Conservation (phyloP, 2,329 filamentous ascomycete species). For the Colletotrichum chrysophilum region DNA sequence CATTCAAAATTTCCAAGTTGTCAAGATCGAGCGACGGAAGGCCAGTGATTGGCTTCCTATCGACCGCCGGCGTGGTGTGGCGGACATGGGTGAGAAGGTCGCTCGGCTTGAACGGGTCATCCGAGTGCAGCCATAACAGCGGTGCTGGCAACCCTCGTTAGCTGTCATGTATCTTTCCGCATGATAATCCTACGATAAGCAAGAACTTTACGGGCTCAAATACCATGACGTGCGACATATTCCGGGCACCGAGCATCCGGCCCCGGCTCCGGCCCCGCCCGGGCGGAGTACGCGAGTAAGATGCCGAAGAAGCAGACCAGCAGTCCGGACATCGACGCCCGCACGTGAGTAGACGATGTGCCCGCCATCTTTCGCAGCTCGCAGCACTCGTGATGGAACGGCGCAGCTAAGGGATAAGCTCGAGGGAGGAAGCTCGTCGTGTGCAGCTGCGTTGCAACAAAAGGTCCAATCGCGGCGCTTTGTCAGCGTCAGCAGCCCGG, state of each 20-base stretch:
- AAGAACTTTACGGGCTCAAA: neutral
- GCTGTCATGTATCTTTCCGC: neutral
- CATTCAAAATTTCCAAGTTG: constrained; percentile 31
- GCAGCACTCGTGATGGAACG: neutral
- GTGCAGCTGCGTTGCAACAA: neutral
- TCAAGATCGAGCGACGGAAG: constrained; percentile 28
- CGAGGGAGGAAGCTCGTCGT: neutral
- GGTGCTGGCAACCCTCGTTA: constrained; percentile 26
- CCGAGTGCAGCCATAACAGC: constrained; percentile 35
- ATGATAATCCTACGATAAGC: neutral
- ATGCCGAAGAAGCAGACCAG: neutral
- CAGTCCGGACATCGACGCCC: neutral
- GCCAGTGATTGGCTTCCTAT: constrained; percentile 21
- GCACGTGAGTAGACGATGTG: neutral
- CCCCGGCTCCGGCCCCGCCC: constrained; percentile 1
- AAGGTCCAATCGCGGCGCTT: neutral
- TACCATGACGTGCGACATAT: constrained; percentile 34
- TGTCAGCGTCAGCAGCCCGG: neutral
- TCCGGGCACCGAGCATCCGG: constrained; percentile 26
- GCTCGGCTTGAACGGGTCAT: constrained; percentile 33
- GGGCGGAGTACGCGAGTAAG: neutral
- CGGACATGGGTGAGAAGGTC: constrained; percentile 33
- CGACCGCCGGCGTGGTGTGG: constrained; percentile 29
- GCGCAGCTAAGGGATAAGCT: neutral
- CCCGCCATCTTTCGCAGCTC: neutral